A percentile compares a stretch with the other conserved stretches of the same genome.
phyloP scores from a whole-genome alignment of 805 yeast species.

The Ogataea thermomethanolica region DNA sequence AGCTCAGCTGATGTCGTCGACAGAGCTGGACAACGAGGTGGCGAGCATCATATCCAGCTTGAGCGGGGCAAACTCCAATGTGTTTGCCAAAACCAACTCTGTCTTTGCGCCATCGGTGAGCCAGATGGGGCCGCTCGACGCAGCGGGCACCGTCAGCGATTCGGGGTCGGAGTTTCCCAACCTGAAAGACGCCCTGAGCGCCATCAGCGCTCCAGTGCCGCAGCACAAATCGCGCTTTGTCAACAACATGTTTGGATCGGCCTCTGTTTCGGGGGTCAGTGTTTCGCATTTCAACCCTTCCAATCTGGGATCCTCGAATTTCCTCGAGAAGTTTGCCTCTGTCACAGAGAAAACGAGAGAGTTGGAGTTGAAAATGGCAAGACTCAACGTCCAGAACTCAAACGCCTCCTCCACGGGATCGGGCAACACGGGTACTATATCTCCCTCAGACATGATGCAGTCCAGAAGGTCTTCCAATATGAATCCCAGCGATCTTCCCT shows the following conservation, averaged over 20 bases:
- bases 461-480: conserved; percentile 54
- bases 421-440: conserved; percentile 9
- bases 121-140: conserved; percentile 14
- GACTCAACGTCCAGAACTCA: conserved; percentile 29
- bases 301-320: conserved; percentile 37
- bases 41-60: conserved; percentile 33
- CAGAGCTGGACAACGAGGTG: conserved; percentile 27
- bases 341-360: conserved; percentile 72
- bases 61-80: conserved; percentile 23
- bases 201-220: conserved; percentile 33
- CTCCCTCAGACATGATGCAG: conserved; percentile 34
- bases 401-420: conserved; percentile 10
- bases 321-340: conserved; percentile 58
- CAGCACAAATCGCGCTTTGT: conserved; percentile 33
- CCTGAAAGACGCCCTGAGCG: conserved; percentile 30
- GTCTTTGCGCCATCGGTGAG: conserved; percentile 17
- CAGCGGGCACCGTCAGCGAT: conserved; percentile 28
- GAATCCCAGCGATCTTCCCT: conserved; percentile 28
- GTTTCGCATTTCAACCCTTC: conserved; percentile 27
- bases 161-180: conserved; percentile 31
- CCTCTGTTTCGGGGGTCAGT: conserved; percentile 52
- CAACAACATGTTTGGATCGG: conserved; percentile 49
- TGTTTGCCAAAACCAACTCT: conserved; percentile 26
- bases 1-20: conserved; percentile 23
- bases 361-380: conserved; percentile 49